phyloP scores from a whole-genome alignment of 768 basidiomycete species.

The Suillus lakei region DNA sequence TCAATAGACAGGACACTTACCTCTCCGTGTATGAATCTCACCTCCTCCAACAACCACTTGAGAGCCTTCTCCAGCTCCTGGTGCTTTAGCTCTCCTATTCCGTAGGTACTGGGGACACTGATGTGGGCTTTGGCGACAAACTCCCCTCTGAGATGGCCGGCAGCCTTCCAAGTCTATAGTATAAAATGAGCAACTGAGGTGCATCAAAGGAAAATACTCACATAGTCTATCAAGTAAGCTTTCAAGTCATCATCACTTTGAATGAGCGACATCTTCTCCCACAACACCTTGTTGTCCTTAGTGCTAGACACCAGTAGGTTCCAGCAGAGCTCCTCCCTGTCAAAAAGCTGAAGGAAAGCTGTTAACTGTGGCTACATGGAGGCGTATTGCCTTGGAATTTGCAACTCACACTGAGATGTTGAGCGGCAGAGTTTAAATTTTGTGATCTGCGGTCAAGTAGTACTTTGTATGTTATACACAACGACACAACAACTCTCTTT shows the following conservation, averaged over 20 bases:
- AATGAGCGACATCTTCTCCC: not conserved
- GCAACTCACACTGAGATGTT: too few relatives aligned
- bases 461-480: too few relatives aligned
- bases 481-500: too few relatives aligned
- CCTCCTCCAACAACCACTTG: too few relatives aligned
- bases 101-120: constrained; percentile 1
- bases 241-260: not conserved
- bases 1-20: too few relatives aligned
- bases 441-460: too few relatives aligned
- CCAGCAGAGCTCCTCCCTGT: not conserved
- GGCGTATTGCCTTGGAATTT: not conserved
- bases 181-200: not conserved
- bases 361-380: not conserved
- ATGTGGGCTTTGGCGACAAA: not conserved
- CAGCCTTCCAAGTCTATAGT: not conserved
- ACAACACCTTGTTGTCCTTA: not conserved
- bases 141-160: not conserved
- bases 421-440: too few relatives aligned
- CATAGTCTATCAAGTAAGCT: not conserved
- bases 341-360: not conserved
- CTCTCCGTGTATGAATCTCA: too few relatives aligned
- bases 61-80: not conserved
- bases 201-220: not conserved
- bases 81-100: not conserved
- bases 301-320: not conserved